Evolutionary conservation across 345 rosid species (phyloP), one percentile per base, ranked within the genome.

Genomic region (Excoecaria agallocha): DNA sequence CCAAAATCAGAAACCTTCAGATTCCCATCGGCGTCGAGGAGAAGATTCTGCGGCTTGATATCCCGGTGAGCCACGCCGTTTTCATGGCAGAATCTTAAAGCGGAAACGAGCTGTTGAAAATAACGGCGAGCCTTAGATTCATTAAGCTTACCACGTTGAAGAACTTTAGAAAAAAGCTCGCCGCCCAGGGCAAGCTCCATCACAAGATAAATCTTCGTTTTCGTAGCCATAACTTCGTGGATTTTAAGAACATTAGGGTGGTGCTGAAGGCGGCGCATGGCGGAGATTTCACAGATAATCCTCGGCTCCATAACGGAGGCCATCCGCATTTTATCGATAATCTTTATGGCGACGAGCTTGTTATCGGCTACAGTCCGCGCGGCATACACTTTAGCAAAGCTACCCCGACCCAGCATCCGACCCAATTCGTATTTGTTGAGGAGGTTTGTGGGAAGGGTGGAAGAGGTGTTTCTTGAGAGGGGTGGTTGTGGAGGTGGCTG

Each of bases 31-130:
- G 39, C 76, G 75, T 94, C 98, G 15, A 94, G 78, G 85, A 94
- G 86, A 0, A 90, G 85, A 68, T 92, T 94, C 39, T 94, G 97
- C 0, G 97, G 97, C 85, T 94, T 92, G 39, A 94, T 70, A 74
- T 94, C 98, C 0, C 97, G 97, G 83, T 94, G 98, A 17, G 91
- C 83, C 73, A 94, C 84, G 3, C 97, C 98, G 70, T 88, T 88
- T 6, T 90, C 83, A 80, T 90, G 98, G 73, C 98, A 92, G 87
- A 87, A 91, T 11, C 66, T 75, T 35, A 92, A 84, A n/a, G 97
- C 97, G 12, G 94, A 88, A 17, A 85, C 86, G 9, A 94, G 87
- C 78, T 94, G 95, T 69, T 89, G 94, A 75, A 94, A 87, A 69
- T 84, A 90, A 3, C 87, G 80, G 39, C 97, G 87, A 0, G 91